Evolutionary conservation across 164 flowering plant genomes (phyloP).

Genomic region (Magnolia changhungtana): DNA sequence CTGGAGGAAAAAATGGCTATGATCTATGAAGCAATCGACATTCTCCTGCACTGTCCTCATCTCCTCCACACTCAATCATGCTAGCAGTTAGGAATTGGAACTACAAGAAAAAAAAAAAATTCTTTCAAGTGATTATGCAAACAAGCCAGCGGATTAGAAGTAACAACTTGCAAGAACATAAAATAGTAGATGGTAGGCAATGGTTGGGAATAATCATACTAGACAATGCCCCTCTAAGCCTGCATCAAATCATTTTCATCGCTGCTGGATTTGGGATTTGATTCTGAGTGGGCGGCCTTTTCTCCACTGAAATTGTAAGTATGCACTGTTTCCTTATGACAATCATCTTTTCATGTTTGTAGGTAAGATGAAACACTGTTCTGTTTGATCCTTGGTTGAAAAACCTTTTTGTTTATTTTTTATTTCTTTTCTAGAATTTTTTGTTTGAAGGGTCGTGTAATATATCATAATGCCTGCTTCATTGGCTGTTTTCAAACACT

Average conservation of each 20-base stretch:
- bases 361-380: background rate
- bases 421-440: background rate
- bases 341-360: background rate
- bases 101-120: background rate
- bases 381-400: background rate
- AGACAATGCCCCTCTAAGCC: background rate
- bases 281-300: background rate
- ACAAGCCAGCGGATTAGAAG: background rate
- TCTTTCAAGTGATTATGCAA: background rate
- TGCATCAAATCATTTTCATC: background rate
- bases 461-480: background rate
- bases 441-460: background rate
- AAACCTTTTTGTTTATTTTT: background rate
- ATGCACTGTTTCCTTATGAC: background rate
- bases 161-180: background rate
- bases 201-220: background rate
- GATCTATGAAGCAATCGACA: conserved; percentile 9
- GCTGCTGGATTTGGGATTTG: background rate
- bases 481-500: background rate
- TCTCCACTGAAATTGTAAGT: background rate
- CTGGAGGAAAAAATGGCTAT: conserved; percentile 73
- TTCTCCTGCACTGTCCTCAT: background rate
- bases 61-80: background rate
- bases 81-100: background rate
- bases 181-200: background rate